Conservation (phyloP, 371 early-diverging fungal species). For the Mortierella sp. region DNA sequence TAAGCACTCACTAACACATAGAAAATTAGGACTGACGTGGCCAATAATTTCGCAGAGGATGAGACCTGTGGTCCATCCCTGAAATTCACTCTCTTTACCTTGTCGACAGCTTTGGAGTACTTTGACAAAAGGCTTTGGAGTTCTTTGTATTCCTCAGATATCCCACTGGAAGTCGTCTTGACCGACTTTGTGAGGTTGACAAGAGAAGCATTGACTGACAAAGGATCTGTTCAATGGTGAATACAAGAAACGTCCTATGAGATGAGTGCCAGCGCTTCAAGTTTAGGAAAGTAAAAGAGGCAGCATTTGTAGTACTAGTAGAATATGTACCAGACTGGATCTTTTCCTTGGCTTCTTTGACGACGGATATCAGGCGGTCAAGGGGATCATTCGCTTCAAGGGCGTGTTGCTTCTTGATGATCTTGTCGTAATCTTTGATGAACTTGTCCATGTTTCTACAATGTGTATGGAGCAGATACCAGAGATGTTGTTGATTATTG, state of each 20-base stretch:
- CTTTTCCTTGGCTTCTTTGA: slow-evolving; percentile 51
- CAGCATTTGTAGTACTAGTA: background rate
- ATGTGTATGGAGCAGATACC: no score
- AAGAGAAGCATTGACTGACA: slow-evolving; percentile 23
- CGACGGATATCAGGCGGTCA: slow-evolving; percentile 49
- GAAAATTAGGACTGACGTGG: no score
- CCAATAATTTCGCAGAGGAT: slow-evolving; percentile 11
- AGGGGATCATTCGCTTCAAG: slow-evolving; percentile 51
- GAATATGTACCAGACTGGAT: slow-evolving; percentile 31
- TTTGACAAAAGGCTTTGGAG: slow-evolving; percentile 69
- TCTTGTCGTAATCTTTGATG: slow-evolving; percentile 58
- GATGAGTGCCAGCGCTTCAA: no score
- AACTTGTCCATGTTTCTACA: slow-evolving; percentile 43
- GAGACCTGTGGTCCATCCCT: background rate
- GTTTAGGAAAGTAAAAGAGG: no score
- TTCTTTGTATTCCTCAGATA: slow-evolving; percentile 75
- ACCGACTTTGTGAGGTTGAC: slow-evolving; percentile 20
- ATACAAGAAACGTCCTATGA: background rate
- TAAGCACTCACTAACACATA: slow-evolving; percentile 11
- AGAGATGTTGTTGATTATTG: no score
- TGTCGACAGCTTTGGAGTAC: slow-evolving; percentile 83
- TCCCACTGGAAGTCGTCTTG: slow-evolving; percentile 29
- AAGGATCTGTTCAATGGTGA: slow-evolving; percentile 22
- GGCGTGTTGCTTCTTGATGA: slow-evolving; percentile 54
- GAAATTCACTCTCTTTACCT: slow-evolving; percentile 55